Conservation (phyloP, 441 rosid species). For the Codiaeum variegatum region DNA sequence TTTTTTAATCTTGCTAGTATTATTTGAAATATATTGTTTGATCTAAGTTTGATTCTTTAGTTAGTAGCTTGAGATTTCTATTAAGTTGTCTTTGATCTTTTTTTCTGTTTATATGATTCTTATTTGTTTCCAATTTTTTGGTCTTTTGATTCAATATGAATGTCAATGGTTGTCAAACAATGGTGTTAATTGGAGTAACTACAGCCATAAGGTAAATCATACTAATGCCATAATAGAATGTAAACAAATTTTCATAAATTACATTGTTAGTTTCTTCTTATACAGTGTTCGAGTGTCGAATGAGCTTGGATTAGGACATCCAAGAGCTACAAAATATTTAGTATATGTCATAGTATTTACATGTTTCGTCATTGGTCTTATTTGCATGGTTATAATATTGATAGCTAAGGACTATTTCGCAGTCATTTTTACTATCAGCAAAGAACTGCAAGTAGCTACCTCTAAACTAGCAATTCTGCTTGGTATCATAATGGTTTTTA, state of each 20-base stretch:
- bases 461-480: slow-evolving; percentile 64
- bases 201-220: slow-evolving; percentile 63
- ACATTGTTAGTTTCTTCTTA: not conserved
- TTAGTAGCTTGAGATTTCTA: no score
- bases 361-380: slow-evolving; percentile 56
- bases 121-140: not conserved
- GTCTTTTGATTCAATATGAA: slow-evolving; percentile 53
- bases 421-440: slow-evolving; percentile 58
- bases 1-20: no score
- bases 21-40: no score
- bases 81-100: no score
- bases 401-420: slow-evolving; percentile 54
- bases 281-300: slow-evolving; percentile 74
- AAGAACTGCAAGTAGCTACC: slow-evolving; percentile 42
- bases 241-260: not conserved
- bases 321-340: slow-evolving; percentile 69
- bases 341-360: slow-evolving; percentile 52
- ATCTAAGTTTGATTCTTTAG: no score
- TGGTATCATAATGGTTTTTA: slow-evolving; percentile 72
- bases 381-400: slow-evolving; percentile 55
- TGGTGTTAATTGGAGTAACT: slow-evolving; percentile 68
- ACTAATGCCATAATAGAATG: not conserved
- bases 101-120: no score
- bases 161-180: slow-evolving; percentile 62
- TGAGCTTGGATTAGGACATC: slow-evolving; percentile 66